A percentile compares a stretch with the other conserved stretches of the same genome.
Evolutionary conservation across 2,329 filamentous ascomycete species (phyloP).

Genomic region (Podosphaera xanthii): DNA sequence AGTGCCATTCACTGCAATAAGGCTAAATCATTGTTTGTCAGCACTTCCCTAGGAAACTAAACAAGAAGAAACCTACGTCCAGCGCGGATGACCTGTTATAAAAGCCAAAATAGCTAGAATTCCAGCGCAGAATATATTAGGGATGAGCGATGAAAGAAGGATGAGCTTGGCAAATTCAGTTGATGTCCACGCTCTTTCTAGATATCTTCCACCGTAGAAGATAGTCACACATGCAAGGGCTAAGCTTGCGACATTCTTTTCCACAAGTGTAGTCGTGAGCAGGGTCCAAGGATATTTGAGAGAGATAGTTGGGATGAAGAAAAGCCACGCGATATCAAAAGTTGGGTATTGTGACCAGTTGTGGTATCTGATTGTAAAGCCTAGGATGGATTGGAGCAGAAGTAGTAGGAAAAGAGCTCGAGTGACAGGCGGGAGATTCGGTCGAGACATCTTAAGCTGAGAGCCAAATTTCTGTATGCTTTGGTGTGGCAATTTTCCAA

Average conservation of each 20-base stretch:
- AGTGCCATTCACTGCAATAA: constrained; percentile 69
- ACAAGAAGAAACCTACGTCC: constrained; percentile 33
- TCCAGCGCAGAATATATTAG: constrained; percentile 54
- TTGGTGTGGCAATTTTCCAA: too few relatives aligned
- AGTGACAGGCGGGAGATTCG: constrained; percentile 85
- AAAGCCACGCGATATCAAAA: constrained; percentile 66
- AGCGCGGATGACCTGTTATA: constrained; percentile 40
- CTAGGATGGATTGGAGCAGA: constrained; percentile 57
- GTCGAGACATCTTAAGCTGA: constrained; percentile 22
- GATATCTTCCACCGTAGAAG: constrained; percentile 81
- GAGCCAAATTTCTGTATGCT: too few relatives aligned
- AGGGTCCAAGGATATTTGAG: constrained; percentile 88
- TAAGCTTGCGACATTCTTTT: constrained; percentile 80
- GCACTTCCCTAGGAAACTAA: not conserved
- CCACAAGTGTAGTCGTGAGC: constrained; percentile 63
- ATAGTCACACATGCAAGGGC: constrained; percentile 54
- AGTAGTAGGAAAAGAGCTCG: constrained; percentile 57
- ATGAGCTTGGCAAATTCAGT: constrained; percentile 82
- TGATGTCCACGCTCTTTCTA: constrained; percentile 89
- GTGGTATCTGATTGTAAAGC: constrained; percentile 52
- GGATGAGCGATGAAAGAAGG: constrained; percentile 50
- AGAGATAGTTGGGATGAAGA: constrained; percentile 62
- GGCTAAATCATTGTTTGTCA: constrained; percentile 22
- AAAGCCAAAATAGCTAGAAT: constrained; percentile 53
- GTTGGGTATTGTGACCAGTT: constrained; percentile 39